phyloP scores from a whole-genome alignment of 768 basidiomycete species.

The Tricholoma matsutake region DNA sequence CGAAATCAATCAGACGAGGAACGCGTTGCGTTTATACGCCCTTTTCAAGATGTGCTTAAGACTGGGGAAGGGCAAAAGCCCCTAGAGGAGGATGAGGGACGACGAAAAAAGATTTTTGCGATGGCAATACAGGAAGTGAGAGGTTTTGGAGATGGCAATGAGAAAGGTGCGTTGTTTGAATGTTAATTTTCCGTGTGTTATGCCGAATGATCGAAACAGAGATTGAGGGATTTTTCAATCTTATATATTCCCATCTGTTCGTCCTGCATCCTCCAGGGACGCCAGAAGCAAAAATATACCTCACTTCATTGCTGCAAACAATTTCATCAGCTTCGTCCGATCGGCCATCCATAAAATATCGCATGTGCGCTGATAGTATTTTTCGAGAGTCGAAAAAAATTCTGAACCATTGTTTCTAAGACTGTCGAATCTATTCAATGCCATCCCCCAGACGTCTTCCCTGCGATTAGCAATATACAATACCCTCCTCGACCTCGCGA shows the following conservation, averaged over 20 bases:
- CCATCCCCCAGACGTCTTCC: constrained; percentile 61
- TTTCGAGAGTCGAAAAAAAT: constrained; percentile 4
- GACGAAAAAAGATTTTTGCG: constrained; percentile 53
- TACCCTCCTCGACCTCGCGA: constrained; percentile 58
- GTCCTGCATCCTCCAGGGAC: constrained; percentile 53
- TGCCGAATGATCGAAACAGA: constrained; percentile 38
- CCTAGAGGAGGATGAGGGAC: constrained; percentile 50
- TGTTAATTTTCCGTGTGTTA: not conserved
- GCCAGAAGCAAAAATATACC: constrained; percentile 49
- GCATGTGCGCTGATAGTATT: constrained; percentile 51
- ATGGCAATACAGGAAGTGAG: constrained; percentile 62
- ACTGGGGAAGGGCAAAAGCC: constrained; percentile 49
- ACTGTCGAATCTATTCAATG: constrained; percentile 80
- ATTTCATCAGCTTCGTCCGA: constrained; percentile 55
- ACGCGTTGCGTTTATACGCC: constrained; percentile 55
- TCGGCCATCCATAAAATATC: constrained; percentile 63
- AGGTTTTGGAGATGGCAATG: constrained; percentile 70
- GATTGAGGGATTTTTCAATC: constrained; percentile 86
- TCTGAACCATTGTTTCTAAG: constrained; percentile 34
- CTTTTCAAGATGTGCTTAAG: constrained; percentile 61
- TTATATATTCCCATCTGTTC: constrained; percentile 72
- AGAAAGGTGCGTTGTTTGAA: constrained; percentile 54
- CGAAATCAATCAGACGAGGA: constrained; percentile 68
- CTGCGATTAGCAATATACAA: constrained; percentile 63
- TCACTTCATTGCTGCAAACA: constrained; percentile 47